These are phyloP conservation scores for Cystobasidium sp. DNA, from an alignment of 1,284 basidiomycete species.

Conservation along the genomic window DNA sequence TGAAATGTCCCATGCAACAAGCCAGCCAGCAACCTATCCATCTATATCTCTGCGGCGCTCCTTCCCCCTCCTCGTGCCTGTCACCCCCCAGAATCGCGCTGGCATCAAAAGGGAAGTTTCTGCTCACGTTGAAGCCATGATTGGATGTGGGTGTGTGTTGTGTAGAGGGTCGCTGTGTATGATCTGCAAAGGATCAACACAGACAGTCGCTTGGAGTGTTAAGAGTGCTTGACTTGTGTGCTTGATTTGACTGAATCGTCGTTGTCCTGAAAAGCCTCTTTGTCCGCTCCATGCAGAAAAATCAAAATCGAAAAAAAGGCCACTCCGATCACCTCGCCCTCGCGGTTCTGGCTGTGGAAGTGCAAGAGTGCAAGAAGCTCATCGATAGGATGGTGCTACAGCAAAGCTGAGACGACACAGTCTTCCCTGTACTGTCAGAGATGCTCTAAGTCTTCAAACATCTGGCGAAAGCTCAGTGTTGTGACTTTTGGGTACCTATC, in stretches of 20 bases:
- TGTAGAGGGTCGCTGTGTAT: neutral
- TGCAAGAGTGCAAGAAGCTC: too few relatives aligned
- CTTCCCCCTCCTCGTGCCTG: neutral
- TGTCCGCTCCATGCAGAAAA: conserved; percentile 8
- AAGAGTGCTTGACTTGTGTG: neutral
- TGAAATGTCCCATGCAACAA: neutral
- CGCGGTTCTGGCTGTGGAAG: too few relatives aligned
- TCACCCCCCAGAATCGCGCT: neutral
- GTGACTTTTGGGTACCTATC: too few relatives aligned
- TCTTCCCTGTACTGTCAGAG: too few relatives aligned
- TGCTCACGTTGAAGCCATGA: conserved; percentile 43
- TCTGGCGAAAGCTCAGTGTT: too few relatives aligned
- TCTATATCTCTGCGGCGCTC: neutral
- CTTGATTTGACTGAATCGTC: conserved; percentile 6
- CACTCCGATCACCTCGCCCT: too few relatives aligned
- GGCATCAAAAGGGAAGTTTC: conserved; percentile 19
- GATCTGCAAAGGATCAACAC: conserved; percentile 12
- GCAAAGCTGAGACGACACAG: too few relatives aligned
- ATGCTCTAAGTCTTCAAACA: too few relatives aligned
- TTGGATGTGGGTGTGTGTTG: neutral
- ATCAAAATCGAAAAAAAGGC: conserved; percentile 16
- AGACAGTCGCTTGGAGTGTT: conserved; percentile 5
- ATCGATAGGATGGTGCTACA: too few relatives aligned
- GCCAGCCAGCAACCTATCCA: too few relatives aligned
- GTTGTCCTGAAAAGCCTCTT: neutral